Evolutionary conservation across 768 basidiomycete genomes (phyloP).

Genomic region (Boletus vinaceobasis): DNA sequence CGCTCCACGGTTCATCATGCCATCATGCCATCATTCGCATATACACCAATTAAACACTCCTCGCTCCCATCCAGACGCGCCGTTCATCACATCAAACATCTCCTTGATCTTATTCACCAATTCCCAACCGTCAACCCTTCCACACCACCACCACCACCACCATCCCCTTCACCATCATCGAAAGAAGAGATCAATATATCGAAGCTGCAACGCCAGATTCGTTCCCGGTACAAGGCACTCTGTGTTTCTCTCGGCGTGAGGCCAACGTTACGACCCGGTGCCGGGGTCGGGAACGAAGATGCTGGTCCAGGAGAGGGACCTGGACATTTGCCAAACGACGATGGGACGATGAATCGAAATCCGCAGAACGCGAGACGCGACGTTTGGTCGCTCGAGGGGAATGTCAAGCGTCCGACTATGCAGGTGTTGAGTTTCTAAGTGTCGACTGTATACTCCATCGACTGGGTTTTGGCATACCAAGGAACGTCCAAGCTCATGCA

Average conservation of each 20-base stretch:
- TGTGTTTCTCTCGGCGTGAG: conserved; percentile 78
- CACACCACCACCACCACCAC: conserved; percentile 16
- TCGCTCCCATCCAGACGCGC: conserved; percentile 50
- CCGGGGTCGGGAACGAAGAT: not conserved
- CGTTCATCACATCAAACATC: conserved; percentile 58
- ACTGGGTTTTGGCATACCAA: too few relatives aligned
- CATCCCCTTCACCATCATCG: not conserved
- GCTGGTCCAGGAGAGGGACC: not conserved
- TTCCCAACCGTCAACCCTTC: conserved; percentile 82
- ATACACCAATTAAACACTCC: not conserved
- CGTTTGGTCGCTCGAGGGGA: conserved; percentile 11
- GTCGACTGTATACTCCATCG: not conserved
- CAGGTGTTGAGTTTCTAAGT: conserved; percentile 18
- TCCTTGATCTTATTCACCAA: conserved; percentile 65
- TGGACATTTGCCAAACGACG: too few relatives aligned
- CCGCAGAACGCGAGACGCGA: not conserved
- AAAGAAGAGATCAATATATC: conserved; percentile 61
- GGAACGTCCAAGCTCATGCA: not conserved
- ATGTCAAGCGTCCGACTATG: conserved; percentile 5
- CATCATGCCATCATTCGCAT: not conserved
- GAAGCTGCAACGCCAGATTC: conserved; percentile 76
- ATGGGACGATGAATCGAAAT: not conserved
- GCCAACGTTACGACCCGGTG: conserved; percentile 38
- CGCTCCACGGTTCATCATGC: not conserved
- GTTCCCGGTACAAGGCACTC: conserved; percentile 81